Conservation (phyloP, 1,284 basidiomycete genomes). For the Cystobasidium slooffiae region DNA sequence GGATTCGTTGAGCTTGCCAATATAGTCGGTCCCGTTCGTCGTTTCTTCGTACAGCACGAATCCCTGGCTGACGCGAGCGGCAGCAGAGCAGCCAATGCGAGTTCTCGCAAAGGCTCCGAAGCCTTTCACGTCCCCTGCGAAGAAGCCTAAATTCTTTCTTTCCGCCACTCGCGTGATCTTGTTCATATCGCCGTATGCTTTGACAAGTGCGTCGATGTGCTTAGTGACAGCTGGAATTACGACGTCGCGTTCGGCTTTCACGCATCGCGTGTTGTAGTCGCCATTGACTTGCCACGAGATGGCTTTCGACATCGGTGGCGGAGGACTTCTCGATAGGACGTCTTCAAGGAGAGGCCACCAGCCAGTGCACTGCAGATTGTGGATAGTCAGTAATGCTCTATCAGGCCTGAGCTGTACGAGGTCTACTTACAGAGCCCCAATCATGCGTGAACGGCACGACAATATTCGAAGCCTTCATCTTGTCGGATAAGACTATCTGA, state of each 20-base stretch:
- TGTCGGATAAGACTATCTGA: constrained; percentile 48
- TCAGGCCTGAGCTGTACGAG: constrained; percentile 47
- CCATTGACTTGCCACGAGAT: constrained; percentile 53
- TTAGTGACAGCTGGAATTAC: constrained; percentile 50
- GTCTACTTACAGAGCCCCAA: constrained; percentile 55
- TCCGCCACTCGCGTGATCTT: constrained; percentile 43
- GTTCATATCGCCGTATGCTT: constrained; percentile 42
- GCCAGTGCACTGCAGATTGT: constrained; percentile 53
- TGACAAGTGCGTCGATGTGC: constrained; percentile 47
- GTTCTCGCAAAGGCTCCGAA: constrained; percentile 51
- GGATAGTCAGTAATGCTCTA: constrained; percentile 58
- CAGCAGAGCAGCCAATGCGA: constrained; percentile 49
- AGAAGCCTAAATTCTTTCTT: constrained; percentile 50
- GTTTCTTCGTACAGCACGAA: constrained; percentile 54
- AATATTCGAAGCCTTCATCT: constrained; percentile 53
- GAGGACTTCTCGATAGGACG: constrained; percentile 49
- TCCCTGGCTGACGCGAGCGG: constrained; percentile 42
- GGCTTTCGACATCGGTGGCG: constrained; percentile 52
- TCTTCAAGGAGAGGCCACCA: constrained; percentile 52
- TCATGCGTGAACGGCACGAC: constrained; percentile 60
- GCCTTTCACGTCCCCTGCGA: constrained; percentile 49
- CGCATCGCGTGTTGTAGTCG: constrained; percentile 51
- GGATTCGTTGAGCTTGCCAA: constrained; percentile 57
- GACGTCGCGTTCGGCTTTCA: constrained; percentile 52
- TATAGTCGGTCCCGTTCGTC: constrained; percentile 55